phyloP scores from a whole-genome alignment of 2,329 filamentous ascomycete species.

The Pseudocercospora vitis region DNA sequence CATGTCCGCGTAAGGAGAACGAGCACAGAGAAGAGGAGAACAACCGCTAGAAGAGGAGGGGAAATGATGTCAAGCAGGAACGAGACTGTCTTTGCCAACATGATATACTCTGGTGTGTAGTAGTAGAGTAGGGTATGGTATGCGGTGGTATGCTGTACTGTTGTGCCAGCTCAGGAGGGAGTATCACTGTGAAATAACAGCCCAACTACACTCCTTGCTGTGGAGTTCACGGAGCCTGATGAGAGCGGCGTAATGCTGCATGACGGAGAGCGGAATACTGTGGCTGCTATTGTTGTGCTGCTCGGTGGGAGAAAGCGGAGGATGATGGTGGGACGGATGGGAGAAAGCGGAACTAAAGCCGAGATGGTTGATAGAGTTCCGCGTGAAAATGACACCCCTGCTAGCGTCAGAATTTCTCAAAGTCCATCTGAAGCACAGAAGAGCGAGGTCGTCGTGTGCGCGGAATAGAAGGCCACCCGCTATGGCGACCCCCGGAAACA shows the following conservation, averaged over 20 bases:
- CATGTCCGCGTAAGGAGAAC: conserved; percentile 17
- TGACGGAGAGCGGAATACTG: background rate
- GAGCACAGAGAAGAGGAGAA: conserved; percentile 16
- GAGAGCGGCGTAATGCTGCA: background rate
- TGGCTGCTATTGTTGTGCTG: background rate
- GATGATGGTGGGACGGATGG: background rate
- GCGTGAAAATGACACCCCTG: too few species aligned
- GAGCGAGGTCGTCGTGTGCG: background rate
- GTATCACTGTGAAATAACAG: background rate
- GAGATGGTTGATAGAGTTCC: too few species aligned
- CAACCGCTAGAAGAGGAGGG: conserved; percentile 2
- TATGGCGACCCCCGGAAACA: conserved; percentile 24
- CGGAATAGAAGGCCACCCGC: background rate
- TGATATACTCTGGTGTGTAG: conserved; percentile 2
- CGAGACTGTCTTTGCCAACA: conserved; percentile 12
- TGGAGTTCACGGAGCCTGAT: background rate
- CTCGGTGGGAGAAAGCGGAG: too few species aligned
- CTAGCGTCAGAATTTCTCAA: conserved; percentile 5
- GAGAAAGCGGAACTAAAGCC: background rate
- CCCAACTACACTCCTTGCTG: background rate
- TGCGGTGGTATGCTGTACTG: too few species aligned
- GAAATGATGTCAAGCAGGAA: conserved; percentile 4
- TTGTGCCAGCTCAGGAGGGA: background rate
- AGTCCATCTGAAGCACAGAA: too few species aligned
- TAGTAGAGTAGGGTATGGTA: too few species aligned